Evolutionary conservation across 2,329 filamentous ascomycete species (phyloP), one percentile per base, ranked within the genome.

Genomic region (Dryadomyces quercivorus): DNA sequence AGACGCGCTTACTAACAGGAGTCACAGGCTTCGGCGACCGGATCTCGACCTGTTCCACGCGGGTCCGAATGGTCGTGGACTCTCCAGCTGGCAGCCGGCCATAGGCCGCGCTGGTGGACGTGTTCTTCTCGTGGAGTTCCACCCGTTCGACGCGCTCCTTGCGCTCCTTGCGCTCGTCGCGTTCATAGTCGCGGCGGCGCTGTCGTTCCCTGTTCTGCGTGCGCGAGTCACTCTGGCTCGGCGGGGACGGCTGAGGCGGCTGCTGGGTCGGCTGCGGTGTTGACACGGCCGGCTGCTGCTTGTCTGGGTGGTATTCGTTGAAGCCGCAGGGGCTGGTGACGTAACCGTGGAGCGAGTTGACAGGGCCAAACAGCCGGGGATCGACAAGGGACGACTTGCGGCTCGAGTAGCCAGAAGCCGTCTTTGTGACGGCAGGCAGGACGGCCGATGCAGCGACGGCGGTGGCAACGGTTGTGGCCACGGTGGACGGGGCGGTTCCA

Each of bases 1-100:
- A 87, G 1, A 91, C 76, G 18, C 79, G 78, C 58, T 79, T 78
- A 42, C 84, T 83, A 2, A 94, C 81, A 0, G 87, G 88, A 2
- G 78, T 75, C 56, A 88, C 78, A 2, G 91, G 91, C 61, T 90
- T 85, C 2, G 91, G 91, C 62, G 95, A 88, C 65, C 93, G 86
- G n/a, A 96, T 74, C 12, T 84, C 82, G 13, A 44, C 46, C 9
- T 45, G 10, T 20, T 48, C 36, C 8, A 31, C 34, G 22, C 46
- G 44, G 36, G 38, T 43, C 15, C 50, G 50, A 2, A 44, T 7
- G 31, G 38, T 3, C 38, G 31, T 36, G 2, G 21, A 13, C 18
- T 20, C 26, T 6, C 26, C 26, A 31, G 26, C 26, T 5, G 26
- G 26, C 26, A 31, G 4, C 4, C 26, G 26, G 8, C 26, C 26